Evolutionary conservation across 371 early-diverging fungal species (phyloP).

Genomic region (Syncephalastrum racemosum): DNA sequence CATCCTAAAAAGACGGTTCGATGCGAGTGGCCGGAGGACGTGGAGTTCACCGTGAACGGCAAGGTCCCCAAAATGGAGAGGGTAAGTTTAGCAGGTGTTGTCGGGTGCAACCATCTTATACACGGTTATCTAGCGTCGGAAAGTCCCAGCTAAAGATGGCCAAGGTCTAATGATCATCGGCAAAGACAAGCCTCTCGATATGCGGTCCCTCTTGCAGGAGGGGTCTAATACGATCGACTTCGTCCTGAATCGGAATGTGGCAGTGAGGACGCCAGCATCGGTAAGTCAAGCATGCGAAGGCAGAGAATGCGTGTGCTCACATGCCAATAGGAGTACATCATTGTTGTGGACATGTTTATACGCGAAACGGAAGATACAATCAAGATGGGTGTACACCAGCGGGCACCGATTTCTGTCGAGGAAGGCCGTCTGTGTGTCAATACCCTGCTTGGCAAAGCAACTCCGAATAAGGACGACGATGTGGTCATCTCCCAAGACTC

Average conservation of each 20-base stretch:
- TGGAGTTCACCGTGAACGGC: conserved; percentile 24
- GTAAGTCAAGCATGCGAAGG: no score
- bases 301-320: no score
- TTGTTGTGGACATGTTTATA: conserved; percentile 20
- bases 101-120: no score
- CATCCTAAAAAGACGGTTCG: conserved; percentile 1
- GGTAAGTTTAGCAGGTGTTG: conserved; percentile 13
- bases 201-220: neutral
- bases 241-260: no score
- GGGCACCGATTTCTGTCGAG: neutral
- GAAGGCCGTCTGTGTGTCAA: conserved; percentile 20
- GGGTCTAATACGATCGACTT: no score
- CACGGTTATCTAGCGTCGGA: neutral
- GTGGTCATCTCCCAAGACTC: conserved; percentile 25
- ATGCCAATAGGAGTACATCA: conserved; percentile 21
- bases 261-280: no score
- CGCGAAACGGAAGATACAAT: conserved; percentile 29
- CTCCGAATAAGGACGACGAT: conserved; percentile 25
- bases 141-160: conserved; percentile 14
- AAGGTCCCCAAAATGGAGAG: conserved; percentile 12
- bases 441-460: conserved; percentile 17
- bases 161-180: conserved; percentile 15
- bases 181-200: conserved; percentile 38
- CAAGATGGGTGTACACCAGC: neutral
- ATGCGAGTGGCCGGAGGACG: conserved; percentile 39